A percentile compares a stretch with the other conserved stretches of the same genome.
Conservation (phyloP, 768 basidiomycete genomes). For the Mrakia gelida region DNA sequence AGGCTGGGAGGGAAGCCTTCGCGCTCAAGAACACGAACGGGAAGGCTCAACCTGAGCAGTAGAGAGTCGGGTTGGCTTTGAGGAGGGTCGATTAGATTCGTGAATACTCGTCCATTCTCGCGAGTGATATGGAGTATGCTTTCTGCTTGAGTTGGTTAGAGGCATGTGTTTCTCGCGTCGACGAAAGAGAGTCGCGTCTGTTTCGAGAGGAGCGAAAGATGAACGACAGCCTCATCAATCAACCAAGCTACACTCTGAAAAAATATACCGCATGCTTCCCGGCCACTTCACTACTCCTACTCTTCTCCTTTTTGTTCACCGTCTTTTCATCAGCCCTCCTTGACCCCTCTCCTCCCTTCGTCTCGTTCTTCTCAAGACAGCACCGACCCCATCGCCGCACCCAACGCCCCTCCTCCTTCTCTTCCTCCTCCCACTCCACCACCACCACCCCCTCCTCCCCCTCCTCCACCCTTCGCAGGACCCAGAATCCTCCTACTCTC, state of each 20-base stretch:
- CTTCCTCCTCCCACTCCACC: background rate
- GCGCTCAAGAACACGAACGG: background rate
- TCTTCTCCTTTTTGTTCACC: background rate
- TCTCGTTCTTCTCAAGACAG: background rate
- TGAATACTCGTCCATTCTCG: too few relatives aligned
- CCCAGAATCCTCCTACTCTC: slow-evolving; percentile 39
- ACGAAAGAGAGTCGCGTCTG: too few relatives aligned
- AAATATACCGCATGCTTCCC: too few relatives aligned
- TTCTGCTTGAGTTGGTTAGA: too few relatives aligned
- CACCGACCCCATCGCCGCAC: background rate
- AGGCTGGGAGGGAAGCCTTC: background rate
- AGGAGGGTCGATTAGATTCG: too few relatives aligned
- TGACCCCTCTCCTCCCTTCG: background rate
- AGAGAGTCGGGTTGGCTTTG: too few relatives aligned
- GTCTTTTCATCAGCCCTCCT: background rate
- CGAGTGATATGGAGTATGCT: too few relatives aligned
- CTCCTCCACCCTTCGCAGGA: background rate
- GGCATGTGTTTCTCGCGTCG: too few relatives aligned
- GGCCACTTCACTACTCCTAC: too few relatives aligned
- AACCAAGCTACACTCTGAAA: too few relatives aligned
- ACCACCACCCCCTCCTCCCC: background rate
- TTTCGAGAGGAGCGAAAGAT: too few relatives aligned
- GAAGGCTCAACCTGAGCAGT: background rate
- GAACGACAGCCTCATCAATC: too few relatives aligned
- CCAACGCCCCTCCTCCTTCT: background rate